phyloP scores from a whole-genome alignment of 495 filamentous ascomycete genomes.

The Hypoxylon trugodes region DNA sequence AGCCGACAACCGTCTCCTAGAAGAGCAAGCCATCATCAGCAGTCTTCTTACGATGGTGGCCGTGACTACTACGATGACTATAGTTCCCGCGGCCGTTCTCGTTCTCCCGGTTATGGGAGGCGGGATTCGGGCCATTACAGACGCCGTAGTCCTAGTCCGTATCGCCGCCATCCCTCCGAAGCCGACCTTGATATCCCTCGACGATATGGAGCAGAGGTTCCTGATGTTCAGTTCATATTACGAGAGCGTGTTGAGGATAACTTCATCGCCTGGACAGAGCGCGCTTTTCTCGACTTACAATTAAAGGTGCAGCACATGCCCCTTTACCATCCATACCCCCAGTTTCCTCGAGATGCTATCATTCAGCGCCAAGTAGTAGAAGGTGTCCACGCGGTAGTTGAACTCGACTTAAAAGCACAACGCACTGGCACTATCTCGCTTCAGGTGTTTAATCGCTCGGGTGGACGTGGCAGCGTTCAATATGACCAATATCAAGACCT shows the following conservation, averaged over 20 bases:
- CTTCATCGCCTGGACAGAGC: constrained; percentile 84
- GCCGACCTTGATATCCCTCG: constrained; percentile 76
- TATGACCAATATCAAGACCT: constrained; percentile 87
- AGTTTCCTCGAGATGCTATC: constrained; percentile 76
- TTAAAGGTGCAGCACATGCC: constrained; percentile 79
- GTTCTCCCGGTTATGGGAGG: constrained; percentile 64
- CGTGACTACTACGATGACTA: constrained; percentile 52
- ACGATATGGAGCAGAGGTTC: constrained; percentile 77
- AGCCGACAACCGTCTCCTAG: constrained; percentile 61
- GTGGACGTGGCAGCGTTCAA: constrained; percentile 71
- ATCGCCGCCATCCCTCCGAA: constrained; percentile 59
- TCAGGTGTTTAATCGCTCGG: constrained; percentile 84
- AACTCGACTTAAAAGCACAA: constrained; percentile 74
- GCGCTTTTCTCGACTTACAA: constrained; percentile 72
- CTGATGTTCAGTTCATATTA: constrained; percentile 89
- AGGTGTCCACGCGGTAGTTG: constrained; percentile 85
- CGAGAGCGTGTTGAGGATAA: constrained; percentile 80
- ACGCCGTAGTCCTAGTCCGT: constrained; percentile 70
- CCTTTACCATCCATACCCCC: constrained; percentile 77
- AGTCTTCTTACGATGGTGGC: constrained; percentile 50
- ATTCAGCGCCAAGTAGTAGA: constrained; percentile 86
- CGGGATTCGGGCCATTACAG: constrained; percentile 61
- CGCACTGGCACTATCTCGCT: constrained; percentile 74
- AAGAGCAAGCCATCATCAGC: constrained; percentile 51
- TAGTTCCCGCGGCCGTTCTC: constrained; percentile 68